Base-by-base conservation (phyloP, 2,329 filamentous ascomycete species). In the Alternaria burnsii region DNA sequence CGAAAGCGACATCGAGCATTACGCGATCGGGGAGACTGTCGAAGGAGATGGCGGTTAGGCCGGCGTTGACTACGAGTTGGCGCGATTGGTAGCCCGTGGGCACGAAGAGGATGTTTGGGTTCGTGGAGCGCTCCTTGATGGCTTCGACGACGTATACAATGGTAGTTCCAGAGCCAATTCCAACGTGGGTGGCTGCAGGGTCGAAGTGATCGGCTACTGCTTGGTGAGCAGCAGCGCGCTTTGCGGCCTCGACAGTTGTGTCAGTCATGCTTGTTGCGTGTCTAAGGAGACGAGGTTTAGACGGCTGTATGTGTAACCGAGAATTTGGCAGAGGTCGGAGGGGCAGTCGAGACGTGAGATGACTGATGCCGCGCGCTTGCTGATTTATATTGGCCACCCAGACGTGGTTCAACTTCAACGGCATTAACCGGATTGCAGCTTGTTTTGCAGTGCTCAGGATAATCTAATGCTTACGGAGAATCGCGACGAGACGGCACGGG, bases 31-130 rank as follows among this genome's bases (percentile, higher is more conserved):
- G 90, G 16, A 96, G 82, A 61, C 90, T 87, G 73, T 94, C 91
- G 71, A 97, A 91, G 68, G 89, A 88, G 55, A 93, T 87, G 12
- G 95, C 88, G 24, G 86, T 87, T 56, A 98, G 83, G 3, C 92
- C 92, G 20, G 93, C 92, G 50, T 85, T 82, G 63, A 92, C 86
- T 73, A 99, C 96, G 54, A 97, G 87, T 71, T 93, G 90, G 69
- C 92, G 92, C 43, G 91, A 95, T 77, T 97, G 93, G 82, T 90
- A 94, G 24, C 95, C 95, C 0, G 95, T 99, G 7, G 95, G 94
- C 30, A 97, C 86, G 80, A 97, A 99, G 74, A 87, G 89, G 83
- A 97, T 97, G 47, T 69, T 64, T 3, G 76, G 75, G 67, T 79
- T 79, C 20, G 76, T 79, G 50, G 68, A 72, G 30, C 56, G 61